Percentiles rank a stretch among this genome's conserved stretches.
These are phyloP conservation scores for Dentipellis sp. DNA, from an alignment of 768 basidiomycete genomes.

Conservation along the genomic window DNA sequence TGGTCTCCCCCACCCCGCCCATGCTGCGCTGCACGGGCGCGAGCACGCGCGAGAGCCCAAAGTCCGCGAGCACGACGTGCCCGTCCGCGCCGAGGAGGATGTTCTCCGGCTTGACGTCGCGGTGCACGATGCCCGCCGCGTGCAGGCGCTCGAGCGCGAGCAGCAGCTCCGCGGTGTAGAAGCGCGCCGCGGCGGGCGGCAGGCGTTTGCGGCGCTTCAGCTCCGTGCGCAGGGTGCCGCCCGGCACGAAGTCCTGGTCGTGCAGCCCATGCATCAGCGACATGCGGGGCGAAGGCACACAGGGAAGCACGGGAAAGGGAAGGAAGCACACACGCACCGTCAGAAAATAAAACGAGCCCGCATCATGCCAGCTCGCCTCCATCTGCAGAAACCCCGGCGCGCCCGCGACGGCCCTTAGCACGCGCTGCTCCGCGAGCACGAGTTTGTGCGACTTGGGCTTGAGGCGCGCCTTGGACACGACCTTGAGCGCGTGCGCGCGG, in stretches of 20 bases:
- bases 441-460: background rate
- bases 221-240: background rate
- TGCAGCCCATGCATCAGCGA: background rate
- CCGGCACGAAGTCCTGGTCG: background rate
- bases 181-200: background rate
- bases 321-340: background rate
- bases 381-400: background rate
- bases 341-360: background rate
- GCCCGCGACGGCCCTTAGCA: background rate
- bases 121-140: background rate
- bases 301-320: no score
- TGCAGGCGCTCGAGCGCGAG: background rate
- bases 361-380: conserved; percentile 5
- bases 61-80: conserved; percentile 42
- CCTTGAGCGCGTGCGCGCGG: conserved; percentile 1
- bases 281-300: no score
- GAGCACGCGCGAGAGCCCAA: conserved; percentile 31
- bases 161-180: conserved; percentile 2
- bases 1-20: background rate
- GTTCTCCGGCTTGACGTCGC: no score
- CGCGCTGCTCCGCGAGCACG: background rate
- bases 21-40: background rate
- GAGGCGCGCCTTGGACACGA: background rate
- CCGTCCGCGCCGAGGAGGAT: conserved; percentile 34
- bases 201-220: background rate